Evolutionary conservation across 2,329 filamentous ascomycete genomes (phyloP), one percentile per base, ranked within the genome.

Genomic region (Aspergillus hortae): DNA sequence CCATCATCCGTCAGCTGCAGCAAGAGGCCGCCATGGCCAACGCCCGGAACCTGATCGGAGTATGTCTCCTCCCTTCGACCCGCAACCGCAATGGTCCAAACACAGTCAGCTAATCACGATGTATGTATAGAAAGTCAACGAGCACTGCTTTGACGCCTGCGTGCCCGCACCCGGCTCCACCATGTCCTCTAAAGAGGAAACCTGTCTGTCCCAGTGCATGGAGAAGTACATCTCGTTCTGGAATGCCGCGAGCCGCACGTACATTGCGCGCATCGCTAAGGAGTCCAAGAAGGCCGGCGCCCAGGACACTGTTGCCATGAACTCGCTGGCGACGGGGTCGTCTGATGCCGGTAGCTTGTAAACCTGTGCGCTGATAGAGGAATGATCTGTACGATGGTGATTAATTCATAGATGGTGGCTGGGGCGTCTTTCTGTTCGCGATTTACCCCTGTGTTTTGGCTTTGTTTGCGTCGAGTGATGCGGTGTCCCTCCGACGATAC

Each of bases 171-270:
- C 89, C 49, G 85, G 87, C 52, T 70, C 78, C 46, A 84, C 82
- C 49, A 74, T 92, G 51, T 86, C 85, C 46, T 82, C 79, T 71
- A 73, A 80, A 72, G 89, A 92, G 70, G 78, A 84, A 66, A 78
- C 81, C 19, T 92, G 89, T 76, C 80, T 89, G 66, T 88, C 81
- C 17, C 78, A 81, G 55, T 92, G 89, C 77, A 89, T 91, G 83
- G 88, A 92, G 64, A 92, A 92, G 73, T 92, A 92, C 78, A 89
- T 92, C 79, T 75, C 80, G 30, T 81, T 87, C 10, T 92, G 89
- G 89, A 91, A 91, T 74, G 76, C 81, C 57, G 85, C 89, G 65
- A 88, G 85, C 75, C 72, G 78, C 44, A 79, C 85, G 38, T 90
- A 90, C 69, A 82, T 90, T 64, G 72, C 73, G 56, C 79, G 72